These are phyloP conservation scores for Leucosporidium yakuticum DNA, from an alignment of 768 basidiomycete species.

Conservation along the genomic window DNA sequence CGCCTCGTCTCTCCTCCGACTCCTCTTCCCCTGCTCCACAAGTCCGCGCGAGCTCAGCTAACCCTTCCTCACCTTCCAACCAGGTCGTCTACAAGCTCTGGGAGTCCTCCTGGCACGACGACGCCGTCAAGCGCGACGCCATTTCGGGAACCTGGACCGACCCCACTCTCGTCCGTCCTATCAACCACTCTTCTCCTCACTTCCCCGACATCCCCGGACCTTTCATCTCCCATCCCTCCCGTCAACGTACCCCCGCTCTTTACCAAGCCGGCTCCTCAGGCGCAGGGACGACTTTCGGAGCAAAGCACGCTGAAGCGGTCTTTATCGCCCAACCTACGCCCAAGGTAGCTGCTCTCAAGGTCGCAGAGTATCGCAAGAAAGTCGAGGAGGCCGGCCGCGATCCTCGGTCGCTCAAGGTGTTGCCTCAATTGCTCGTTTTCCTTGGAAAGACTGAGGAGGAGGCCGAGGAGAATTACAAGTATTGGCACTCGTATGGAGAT, in stretches of 20 bases:
- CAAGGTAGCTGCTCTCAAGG: not conserved
- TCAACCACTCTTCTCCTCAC: constrained; percentile 5
- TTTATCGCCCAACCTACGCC: not conserved
- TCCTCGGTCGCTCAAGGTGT: constrained; percentile 6
- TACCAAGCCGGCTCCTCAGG: constrained; percentile 12
- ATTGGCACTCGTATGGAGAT: not conserved
- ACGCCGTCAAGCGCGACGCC: constrained; percentile 5
- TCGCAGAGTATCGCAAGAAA: not conserved
- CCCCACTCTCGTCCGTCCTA: not conserved
- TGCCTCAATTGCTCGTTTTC: not conserved
- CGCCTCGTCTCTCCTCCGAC: too few species aligned
- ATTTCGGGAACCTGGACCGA: not conserved
- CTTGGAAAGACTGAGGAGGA: not conserved
- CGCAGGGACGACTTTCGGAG: constrained; percentile 5
- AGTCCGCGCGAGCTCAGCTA: too few species aligned
- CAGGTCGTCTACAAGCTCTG: constrained; percentile 15
- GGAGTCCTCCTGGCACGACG: constrained; percentile 17
- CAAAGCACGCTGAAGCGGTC: constrained; percentile 6
- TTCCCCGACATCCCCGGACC: constrained; percentile 7
- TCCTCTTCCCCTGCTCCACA: too few species aligned
- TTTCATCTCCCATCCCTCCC: not conserved
- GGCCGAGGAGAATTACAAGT: constrained; percentile 3
- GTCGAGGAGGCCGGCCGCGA: not conserved
- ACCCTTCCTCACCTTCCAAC: too few species aligned
- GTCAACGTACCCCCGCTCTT: constrained; percentile 6